Conservation (phyloP, 2,329 filamentous ascomycete species). For the Rutstroemia sp. region DNA sequence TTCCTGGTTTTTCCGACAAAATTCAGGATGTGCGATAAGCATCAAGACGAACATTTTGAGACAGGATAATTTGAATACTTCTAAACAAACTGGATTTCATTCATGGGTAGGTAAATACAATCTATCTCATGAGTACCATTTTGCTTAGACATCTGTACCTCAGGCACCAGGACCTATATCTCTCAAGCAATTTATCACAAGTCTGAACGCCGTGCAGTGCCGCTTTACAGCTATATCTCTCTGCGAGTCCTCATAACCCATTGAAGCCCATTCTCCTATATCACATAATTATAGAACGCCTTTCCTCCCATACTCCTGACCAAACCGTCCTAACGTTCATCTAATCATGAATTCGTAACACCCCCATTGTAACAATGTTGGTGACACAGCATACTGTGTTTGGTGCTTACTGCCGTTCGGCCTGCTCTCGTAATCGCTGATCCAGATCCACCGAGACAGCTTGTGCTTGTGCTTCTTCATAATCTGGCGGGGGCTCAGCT, state of each 20-base stretch:
- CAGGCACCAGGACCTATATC: background rate
- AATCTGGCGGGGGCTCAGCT: conserved; percentile 78
- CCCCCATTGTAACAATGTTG: background rate
- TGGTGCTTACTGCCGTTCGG: conserved; percentile 41
- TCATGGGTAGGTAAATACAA: background rate
- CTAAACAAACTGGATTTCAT: background rate
- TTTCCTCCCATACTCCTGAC: background rate
- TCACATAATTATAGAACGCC: conserved; percentile 9
- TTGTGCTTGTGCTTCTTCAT: conserved; percentile 83
- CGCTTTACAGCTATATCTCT: conserved; percentile 2
- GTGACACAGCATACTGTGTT: conserved; percentile 1
- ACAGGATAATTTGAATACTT: background rate
- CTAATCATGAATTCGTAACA: conserved; percentile 11
- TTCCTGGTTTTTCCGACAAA: conserved; percentile 11
- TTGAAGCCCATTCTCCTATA: conserved; percentile 1
- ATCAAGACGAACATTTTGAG: background rate
- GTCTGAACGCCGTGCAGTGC: conserved; percentile 9
- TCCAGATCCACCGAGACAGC: conserved; percentile 51
- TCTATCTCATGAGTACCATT: background rate
- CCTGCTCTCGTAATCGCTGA: conserved; percentile 65
- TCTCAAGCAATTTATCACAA: conserved; percentile 1
- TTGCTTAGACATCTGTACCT: background rate
- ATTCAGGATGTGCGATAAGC: background rate
- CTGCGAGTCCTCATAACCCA: background rate
- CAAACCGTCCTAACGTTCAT: conserved; percentile 3